Base-by-base conservation (phyloP, 345 rosid genomes). In the Alliaria petiolata region DNA sequence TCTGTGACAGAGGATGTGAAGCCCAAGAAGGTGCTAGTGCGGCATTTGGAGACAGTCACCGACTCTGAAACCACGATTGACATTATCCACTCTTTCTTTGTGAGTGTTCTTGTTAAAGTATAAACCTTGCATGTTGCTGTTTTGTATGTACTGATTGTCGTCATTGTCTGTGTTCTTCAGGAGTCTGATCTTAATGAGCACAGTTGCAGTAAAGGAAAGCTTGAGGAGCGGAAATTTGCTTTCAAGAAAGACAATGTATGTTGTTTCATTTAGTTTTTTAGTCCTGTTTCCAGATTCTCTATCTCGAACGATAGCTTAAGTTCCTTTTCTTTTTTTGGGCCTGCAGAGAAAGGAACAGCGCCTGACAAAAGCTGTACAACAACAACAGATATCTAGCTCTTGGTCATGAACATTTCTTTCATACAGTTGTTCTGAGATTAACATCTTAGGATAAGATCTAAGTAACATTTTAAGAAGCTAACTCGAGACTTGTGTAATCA, bases 11-110 rank as follows among this genome's bases (percentile, higher is more conserved):
- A 83, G 81, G 89, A 82, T 16, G 67, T 75, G 78, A 86, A 81
- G 72, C 77, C 78, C 20, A 88, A 78, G 83, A 86, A 82, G 80
- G 84, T 95, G 56, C 68, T 95, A 39, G 89, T 95, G 36, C 80
- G 69, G 64, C 96, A 95, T 76, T 86, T 95, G 31, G 89, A 88
- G 70, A 87, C 93, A 2, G 77, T 80, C 60, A 70, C 55, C 13
- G 86, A 65, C 79, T 67, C 83, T 15, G 76, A 72, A 46, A 69
- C 79, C 51, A 51, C 83, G 1, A 7, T 64, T 60, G 81, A 79
- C 56, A 62, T 87, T 13, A 69, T 91, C 57, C 86, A 87, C 33
- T 83, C 89, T 19, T 76, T 89, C 72, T 77, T 83, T 81, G 97
- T 89, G 14, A 77, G 97, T 57, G 30, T 12, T 47, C 42, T 42